Percentiles rank a stretch among this genome's conserved stretches.
Evolutionary conservation across 176 grass and related monocot genomes (phyloP).

Genomic region (Carex pumila): DNA sequence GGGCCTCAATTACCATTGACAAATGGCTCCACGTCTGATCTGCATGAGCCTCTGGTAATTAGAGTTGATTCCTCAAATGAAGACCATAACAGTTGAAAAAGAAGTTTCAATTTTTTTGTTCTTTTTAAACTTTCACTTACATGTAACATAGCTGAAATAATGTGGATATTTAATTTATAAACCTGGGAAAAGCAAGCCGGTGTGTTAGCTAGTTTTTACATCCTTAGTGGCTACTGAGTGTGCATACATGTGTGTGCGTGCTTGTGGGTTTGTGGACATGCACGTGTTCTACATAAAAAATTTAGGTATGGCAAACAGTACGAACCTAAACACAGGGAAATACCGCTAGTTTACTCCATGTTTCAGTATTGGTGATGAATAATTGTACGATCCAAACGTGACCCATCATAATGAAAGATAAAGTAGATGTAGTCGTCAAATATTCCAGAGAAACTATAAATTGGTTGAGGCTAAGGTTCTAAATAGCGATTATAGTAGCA

Average conservation of each 20-base stretch:
- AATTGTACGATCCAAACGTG: too few relatives aligned
- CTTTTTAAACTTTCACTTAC: slow-evolving; percentile 17
- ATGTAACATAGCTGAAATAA: slow-evolving; percentile 16
- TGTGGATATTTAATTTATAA: background rate
- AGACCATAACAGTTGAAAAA: slow-evolving; percentile 50
- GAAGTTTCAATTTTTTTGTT: background rate
- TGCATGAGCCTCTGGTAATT: slow-evolving; percentile 85
- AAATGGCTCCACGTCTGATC: slow-evolving; percentile 30
- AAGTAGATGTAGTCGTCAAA: too few relatives aligned
- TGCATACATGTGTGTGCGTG: background rate
- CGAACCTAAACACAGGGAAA: background rate
- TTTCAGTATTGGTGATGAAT: too few relatives aligned
- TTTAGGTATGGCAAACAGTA: background rate
- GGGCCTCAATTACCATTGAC: slow-evolving; percentile 58
- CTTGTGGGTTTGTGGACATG: background rate
- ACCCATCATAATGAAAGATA: too few relatives aligned
- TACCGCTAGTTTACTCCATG: background rate
- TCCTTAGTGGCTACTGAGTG: background rate
- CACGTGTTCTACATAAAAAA: background rate
- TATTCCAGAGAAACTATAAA: too few relatives aligned
- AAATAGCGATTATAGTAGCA: too few relatives aligned
- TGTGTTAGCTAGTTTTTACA: slow-evolving; percentile 5
- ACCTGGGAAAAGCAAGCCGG: background rate
- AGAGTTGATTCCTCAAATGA: slow-evolving; percentile 80
- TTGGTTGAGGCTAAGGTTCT: too few relatives aligned